Percentiles rank a stretch among this genome's conserved stretches.
These are phyloP conservation scores for Phylloporus arenicola DNA, from an alignment of 768 basidiomycete genomes.

Conservation along the genomic window DNA sequence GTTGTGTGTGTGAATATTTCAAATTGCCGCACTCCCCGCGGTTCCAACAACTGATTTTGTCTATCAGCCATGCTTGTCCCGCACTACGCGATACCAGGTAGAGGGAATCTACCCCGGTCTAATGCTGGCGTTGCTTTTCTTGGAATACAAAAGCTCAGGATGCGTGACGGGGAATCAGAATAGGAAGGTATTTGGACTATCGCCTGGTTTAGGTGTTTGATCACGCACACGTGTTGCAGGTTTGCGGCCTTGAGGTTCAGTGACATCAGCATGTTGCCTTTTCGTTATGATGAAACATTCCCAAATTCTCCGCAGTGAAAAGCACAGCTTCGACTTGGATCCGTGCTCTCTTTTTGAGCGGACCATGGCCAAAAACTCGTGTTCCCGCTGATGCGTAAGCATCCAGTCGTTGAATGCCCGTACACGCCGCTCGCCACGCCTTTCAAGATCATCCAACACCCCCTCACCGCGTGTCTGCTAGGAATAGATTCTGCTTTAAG, in stretches of 20 bases:
- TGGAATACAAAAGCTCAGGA: background rate
- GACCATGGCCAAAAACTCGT: constrained; percentile 20
- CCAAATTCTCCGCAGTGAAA: constrained; percentile 15
- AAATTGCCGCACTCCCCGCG: background rate
- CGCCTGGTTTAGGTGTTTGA: constrained; percentile 5
- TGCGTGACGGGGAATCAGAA: background rate
- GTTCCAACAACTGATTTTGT: background rate
- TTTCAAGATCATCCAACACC: constrained; percentile 21
- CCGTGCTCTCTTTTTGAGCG: constrained; percentile 22
- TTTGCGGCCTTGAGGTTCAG: constrained; percentile 29
- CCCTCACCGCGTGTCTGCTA: constrained; percentile 27
- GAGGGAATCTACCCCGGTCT: background rate
- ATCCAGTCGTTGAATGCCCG: constrained; percentile 5
- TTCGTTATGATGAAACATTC: constrained; percentile 13
- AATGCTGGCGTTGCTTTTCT: background rate
- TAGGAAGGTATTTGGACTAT: background rate
- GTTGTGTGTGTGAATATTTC: background rate
- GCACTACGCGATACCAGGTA: background rate
- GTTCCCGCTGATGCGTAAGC: constrained; percentile 18
- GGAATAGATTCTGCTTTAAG: constrained; percentile 22
- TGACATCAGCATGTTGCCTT: background rate
- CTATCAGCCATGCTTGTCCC: background rate
- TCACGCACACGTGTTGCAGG: constrained; percentile 2
- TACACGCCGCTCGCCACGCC: constrained; percentile 29
- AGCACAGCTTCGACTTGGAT: constrained; percentile 17